Percentiles rank a stretch among this genome's conserved stretches.
Evolutionary conservation across 2,329 filamentous ascomycete genomes (phyloP).

Genomic region (Phoma sp.): DNA sequence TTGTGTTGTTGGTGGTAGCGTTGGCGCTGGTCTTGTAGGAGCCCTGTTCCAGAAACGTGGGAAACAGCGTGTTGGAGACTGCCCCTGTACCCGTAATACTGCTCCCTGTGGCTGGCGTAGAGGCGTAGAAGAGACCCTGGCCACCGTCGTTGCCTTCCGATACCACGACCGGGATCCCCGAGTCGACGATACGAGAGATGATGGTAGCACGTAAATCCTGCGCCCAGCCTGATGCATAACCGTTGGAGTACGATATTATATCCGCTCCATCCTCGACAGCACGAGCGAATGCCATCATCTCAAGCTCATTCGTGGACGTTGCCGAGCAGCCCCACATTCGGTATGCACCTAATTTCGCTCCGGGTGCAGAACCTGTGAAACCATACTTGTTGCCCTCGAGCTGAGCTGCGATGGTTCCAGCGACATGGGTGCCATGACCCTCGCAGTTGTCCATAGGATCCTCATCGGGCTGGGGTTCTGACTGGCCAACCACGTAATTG

Average conservation of each 20-base stretch:
- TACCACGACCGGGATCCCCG: constrained; percentile 59
- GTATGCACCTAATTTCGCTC: constrained; percentile 30
- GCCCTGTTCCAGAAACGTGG: constrained; percentile 32
- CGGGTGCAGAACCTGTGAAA: constrained; percentile 31
- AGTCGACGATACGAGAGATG: constrained; percentile 51
- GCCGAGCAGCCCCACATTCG: constrained; percentile 20
- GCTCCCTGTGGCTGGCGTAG: constrained; percentile 51
- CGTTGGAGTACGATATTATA: constrained; percentile 41
- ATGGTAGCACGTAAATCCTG: constrained; percentile 51
- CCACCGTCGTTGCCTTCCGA: constrained; percentile 61
- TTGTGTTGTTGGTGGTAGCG: constrained; percentile 29
- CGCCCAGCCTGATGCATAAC: constrained; percentile 36
- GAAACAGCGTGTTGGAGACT: constrained; percentile 47
- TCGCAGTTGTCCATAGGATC: constrained; percentile 34
- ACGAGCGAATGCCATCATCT: constrained; percentile 37
- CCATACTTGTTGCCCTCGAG: constrained; percentile 44
- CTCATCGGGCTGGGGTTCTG: no score
- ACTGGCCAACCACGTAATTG: constrained; percentile 27
- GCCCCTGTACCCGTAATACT: constrained; percentile 56
- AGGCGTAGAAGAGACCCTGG: constrained; percentile 56
- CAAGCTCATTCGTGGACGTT: constrained; percentile 17
- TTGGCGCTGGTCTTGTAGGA: constrained; percentile 43
- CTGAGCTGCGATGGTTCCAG: constrained; percentile 68
- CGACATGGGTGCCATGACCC: constrained; percentile 62
- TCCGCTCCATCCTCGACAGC: constrained; percentile 61